Evolutionary conservation across 202 grass and related monocot genomes (phyloP), one percentile per base, ranked within the genome.

Genomic region (Panicum virgatum): DNA sequence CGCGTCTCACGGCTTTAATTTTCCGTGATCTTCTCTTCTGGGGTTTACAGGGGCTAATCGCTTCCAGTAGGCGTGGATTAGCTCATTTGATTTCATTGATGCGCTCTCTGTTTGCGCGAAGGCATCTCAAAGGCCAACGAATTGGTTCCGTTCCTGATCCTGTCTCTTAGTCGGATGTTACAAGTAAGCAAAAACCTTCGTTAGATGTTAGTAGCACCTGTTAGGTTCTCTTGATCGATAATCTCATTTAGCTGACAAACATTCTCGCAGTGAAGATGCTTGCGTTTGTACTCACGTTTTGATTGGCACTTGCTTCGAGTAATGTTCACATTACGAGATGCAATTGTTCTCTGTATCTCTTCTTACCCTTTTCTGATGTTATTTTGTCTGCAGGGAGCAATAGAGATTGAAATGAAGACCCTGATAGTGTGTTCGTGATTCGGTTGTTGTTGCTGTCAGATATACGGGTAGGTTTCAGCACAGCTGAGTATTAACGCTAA

Each of bases 341-440:
- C 2, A 13, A 44, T 60, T 60, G 22, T 12, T 58, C 16, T 63
- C 10, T 62, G 18, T 45, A 15, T 29, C 32, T 82, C 43, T 47
- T 73, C 32, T 18, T 34, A 44, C 9, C 7, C 0, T 52, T 50
- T 27, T 57, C 40, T 60, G 0, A 48, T 77, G n/a, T 47, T 7
- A 16, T 78, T 78, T n/a, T 32, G 32, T 61, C 53, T 70, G 34
- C 54, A 79, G 66, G 44, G 65, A n/a, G 12, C 22, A 20, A 2
- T 34, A 25, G 32, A 39, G 12, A 57, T 72, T 64, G 20, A 45
- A 37, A 71, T 85, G 75, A 79, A 72, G 23, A 79, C 66, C 71
- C 71, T 42, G 13, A 79, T 63, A 9, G 19, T 34, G 47, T 12
- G 29, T 54, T 52, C 12, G 26, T 23, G 62, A 42, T 56, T 42